These are phyloP conservation scores for Trichodelitschia bisporula DNA, from an alignment of 495 filamentous ascomycete genomes.

Conservation along the genomic window DNA sequence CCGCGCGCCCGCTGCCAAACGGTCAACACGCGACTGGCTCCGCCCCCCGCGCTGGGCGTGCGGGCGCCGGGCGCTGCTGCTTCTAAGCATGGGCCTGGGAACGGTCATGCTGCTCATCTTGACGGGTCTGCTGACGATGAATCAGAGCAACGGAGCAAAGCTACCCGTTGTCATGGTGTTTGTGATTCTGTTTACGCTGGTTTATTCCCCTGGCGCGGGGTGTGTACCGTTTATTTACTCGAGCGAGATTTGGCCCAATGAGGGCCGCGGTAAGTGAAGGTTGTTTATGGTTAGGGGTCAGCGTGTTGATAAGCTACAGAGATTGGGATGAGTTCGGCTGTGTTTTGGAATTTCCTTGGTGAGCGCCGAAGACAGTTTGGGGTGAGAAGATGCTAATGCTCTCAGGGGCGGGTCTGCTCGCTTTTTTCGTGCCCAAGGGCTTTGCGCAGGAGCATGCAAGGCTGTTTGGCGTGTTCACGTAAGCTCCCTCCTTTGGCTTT, in stretches of 20 bases:
- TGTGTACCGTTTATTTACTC: slow-evolving; percentile 10
- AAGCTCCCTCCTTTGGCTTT: background rate
- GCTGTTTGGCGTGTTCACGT: background rate
- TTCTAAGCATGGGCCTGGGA: slow-evolving; percentile 4
- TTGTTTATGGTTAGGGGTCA: too few relatives aligned
- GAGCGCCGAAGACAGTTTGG: too few relatives aligned
- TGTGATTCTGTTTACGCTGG: slow-evolving; percentile 7
- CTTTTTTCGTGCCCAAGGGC: background rate
- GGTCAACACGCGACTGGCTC: too few relatives aligned
- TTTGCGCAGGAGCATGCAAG: background rate
- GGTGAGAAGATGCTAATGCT: background rate
- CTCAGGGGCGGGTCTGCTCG: background rate
- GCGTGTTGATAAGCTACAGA: too few relatives aligned
- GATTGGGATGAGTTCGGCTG: too few relatives aligned
- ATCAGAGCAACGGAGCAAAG: slow-evolving; percentile 1
- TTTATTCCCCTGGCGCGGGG: slow-evolving; percentile 10
- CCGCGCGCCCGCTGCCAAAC: too few relatives aligned
- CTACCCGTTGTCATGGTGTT: slow-evolving; percentile 5
- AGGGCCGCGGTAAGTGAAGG: background rate
- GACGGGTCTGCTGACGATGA: slow-evolving; percentile 4
- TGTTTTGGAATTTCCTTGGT: too few relatives aligned
- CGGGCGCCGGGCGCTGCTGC: slow-evolving; percentile 7
- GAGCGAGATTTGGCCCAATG: slow-evolving; percentile 4
- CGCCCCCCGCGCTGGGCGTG: too few relatives aligned
- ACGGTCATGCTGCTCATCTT: slow-evolving; percentile 8